Conservation (phyloP, 192 early-diverging fungal species). For the Mortierella hygrophila region DNA sequence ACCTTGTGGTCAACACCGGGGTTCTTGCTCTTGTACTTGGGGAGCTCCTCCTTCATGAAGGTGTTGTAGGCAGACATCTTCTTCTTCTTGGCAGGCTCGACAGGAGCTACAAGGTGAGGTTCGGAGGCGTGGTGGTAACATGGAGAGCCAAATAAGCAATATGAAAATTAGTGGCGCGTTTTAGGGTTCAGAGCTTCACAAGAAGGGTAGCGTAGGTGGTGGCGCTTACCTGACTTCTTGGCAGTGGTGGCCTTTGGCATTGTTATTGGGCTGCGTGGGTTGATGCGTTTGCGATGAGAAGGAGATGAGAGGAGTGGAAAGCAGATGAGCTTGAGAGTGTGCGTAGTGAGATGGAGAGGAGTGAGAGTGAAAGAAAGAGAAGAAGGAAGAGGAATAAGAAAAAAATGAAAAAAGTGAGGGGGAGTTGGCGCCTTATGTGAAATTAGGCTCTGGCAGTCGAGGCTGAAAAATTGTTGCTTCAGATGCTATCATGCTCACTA, state of each 20-base stretch:
- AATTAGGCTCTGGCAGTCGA: no score
- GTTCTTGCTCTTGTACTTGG: slow-evolving; percentile 73
- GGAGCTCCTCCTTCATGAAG: slow-evolving; percentile 76
- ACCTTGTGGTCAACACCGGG: slow-evolving; percentile 72
- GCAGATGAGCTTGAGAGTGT: neutral
- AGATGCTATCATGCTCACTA: no score
- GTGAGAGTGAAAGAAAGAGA: neutral
- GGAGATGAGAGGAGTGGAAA: neutral
- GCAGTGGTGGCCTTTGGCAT: slow-evolving; percentile 55
- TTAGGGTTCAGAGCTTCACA: neutral
- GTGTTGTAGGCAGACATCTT: slow-evolving; percentile 75
- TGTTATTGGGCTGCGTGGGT: neutral
- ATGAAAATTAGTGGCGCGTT: slow-evolving; percentile 6
- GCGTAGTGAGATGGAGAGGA: neutral
- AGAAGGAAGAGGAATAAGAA: neutral
- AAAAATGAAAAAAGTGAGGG: neutral
- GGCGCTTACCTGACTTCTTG: slow-evolving; percentile 35
- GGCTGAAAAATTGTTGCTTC: no score
- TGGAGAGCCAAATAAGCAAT: neutral
- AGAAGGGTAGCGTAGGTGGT: neutral
- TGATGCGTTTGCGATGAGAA: neutral
- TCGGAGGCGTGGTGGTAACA: neutral
- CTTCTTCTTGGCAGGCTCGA: slow-evolving; percentile 58
- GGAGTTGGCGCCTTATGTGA: slow-evolving; percentile 14
- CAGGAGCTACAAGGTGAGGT: slow-evolving; percentile 1